Conservation (phyloP, 345 rosid species). For the Corymbia maculata region DNA sequence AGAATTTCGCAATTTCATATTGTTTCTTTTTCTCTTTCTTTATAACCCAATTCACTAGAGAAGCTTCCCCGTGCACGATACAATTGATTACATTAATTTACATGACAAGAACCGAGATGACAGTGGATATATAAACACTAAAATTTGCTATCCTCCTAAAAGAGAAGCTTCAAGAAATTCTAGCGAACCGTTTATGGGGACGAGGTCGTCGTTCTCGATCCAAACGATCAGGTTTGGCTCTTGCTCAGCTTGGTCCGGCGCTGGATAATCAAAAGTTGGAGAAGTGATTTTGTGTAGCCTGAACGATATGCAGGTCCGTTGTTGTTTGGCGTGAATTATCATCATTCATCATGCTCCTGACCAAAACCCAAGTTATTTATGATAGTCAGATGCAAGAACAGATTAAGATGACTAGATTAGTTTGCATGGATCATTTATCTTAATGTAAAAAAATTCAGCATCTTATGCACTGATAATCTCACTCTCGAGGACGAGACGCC, state of each 20-base stretch:
- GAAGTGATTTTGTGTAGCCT: constrained; percentile 63
- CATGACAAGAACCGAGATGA: neutral
- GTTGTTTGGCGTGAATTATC: constrained; percentile 80
- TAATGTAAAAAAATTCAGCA: neutral
- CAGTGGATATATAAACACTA: neutral
- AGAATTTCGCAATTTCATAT: neutral
- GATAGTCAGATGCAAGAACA: neutral
- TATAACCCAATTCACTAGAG: neutral
- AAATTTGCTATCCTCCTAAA: neutral
- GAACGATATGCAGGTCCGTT: constrained; percentile 76
- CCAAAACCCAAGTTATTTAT: neutral
- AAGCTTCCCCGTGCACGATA: neutral
- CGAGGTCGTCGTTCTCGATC: neutral
- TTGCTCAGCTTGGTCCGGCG: neutral
- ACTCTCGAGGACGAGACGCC: constrained; percentile 94
- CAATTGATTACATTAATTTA: neutral
- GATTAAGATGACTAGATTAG: neutral
- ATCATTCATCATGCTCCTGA: constrained; percentile 41
- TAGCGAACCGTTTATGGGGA: neutral
- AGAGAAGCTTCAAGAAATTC: neutral
- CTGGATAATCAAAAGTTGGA: constrained; percentile 33
- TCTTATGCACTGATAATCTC: constrained; percentile 3
- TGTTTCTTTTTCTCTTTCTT: neutral
- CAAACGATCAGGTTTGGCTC: neutral
- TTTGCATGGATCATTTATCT: neutral